Conservation (phyloP, 805 yeast genomes). For the Metschnikowia aberdeeniae region DNA sequence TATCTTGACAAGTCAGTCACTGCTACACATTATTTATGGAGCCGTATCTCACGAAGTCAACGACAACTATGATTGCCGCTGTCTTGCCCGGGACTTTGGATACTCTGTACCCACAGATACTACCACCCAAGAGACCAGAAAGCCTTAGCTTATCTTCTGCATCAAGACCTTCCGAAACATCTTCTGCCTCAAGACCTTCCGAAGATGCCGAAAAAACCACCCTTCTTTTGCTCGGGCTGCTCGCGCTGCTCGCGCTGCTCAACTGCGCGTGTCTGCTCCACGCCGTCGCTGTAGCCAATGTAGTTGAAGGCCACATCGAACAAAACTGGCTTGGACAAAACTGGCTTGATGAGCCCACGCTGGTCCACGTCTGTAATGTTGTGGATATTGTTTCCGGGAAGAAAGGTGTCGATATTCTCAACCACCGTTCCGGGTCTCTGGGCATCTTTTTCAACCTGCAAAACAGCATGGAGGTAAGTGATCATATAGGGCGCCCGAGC, state of each 20-base stretch:
- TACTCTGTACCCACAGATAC: too few relatives aligned
- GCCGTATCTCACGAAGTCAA: too few relatives aligned
- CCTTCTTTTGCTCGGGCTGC: slow-evolving; percentile 40
- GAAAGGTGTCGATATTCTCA: slow-evolving; percentile 44
- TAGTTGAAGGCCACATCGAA: slow-evolving; percentile 90
- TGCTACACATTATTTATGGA: too few relatives aligned
- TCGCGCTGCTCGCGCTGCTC: slow-evolving; percentile 12
- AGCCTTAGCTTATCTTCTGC: too few relatives aligned
- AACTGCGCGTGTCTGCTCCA: slow-evolving; percentile 1
- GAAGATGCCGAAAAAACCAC: slow-evolving; percentile 72
- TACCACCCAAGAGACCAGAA: too few relatives aligned
- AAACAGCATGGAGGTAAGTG: slow-evolving; percentile 1
- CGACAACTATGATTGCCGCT: too few relatives aligned
- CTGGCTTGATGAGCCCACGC: slow-evolving; percentile 44
- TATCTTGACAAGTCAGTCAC: too few relatives aligned
- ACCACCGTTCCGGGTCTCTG: slow-evolving; percentile 26
- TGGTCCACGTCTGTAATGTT: slow-evolving; percentile 22
- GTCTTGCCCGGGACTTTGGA: too few relatives aligned
- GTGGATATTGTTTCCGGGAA: slow-evolving; percentile 19
- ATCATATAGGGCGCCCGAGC: neutral
- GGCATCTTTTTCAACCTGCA: slow-evolving; percentile 30
- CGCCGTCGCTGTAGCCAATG: slow-evolving; percentile 46
- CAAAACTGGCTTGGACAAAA: slow-evolving; percentile 80
- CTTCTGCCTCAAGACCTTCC: slow-evolving; percentile 37
- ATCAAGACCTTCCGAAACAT: too few relatives aligned